Evolutionary conservation across 2,329 filamentous ascomycete species (phyloP).

Genomic region (Orbilia blumenaviensis): DNA sequence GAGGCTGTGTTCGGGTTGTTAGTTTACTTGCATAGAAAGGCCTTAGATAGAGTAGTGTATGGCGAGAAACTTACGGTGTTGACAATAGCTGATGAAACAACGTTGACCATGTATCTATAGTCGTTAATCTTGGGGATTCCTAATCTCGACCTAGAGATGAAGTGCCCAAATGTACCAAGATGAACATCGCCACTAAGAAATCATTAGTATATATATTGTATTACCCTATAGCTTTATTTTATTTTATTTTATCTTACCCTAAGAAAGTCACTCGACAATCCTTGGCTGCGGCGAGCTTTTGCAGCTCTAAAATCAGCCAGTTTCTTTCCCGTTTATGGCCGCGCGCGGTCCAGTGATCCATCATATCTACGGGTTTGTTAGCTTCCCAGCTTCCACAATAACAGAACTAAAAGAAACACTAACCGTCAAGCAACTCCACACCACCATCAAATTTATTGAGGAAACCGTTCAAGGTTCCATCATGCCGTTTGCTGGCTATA

Average conservation of each 20-base stretch:
- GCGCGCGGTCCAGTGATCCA: conserved; percentile 94
- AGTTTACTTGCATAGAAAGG: conserved; percentile 63
- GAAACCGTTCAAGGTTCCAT: conserved; percentile 77
- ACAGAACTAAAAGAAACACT: neutral
- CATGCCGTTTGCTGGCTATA: conserved; percentile 71
- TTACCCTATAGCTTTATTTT: no score
- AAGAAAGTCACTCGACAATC: conserved; percentile 91
- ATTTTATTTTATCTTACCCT: conserved; percentile 68
- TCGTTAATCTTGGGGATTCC: conserved; percentile 86
- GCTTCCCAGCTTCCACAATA: neutral
- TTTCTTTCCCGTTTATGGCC: conserved; percentile 91
- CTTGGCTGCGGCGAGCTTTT: conserved; percentile 91
- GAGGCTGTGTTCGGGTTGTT: conserved; percentile 24
- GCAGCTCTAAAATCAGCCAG: conserved; percentile 76
- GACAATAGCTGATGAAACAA: conserved; percentile 92
- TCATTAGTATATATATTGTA: conserved; percentile 15
- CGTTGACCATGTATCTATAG: conserved; percentile 94
- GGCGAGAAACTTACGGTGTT: conserved; percentile 72
- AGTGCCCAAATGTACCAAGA: conserved; percentile 88
- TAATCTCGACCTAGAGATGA: conserved; percentile 89
- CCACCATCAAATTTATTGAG: conserved; percentile 91
- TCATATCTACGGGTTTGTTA: conserved; percentile 69
- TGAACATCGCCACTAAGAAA: conserved; percentile 86
- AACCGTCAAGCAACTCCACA: conserved; percentile 83
- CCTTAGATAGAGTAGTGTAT: conserved; percentile 73